Evolutionary conservation across 305 asterid genomes (phyloP).

Genomic region (Solanum aculeatissimum): DNA sequence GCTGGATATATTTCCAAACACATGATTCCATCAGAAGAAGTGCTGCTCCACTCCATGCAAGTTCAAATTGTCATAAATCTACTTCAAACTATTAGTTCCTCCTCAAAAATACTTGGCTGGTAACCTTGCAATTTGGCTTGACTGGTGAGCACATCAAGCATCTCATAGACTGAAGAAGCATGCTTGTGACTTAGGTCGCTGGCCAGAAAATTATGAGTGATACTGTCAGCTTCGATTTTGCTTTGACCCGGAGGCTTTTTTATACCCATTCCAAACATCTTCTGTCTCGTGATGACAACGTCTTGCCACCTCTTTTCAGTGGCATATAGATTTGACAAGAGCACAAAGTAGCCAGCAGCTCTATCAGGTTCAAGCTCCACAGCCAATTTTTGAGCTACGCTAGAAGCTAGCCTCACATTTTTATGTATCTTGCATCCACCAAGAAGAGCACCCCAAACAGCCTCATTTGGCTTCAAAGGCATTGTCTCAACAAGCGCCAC

Average conservation of each 20-base stretch:
- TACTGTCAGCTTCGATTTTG: slow-evolving; percentile 51
- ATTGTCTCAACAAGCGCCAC: slow-evolving; percentile 39
- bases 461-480: slow-evolving; percentile 80
- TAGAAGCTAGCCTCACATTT: slow-evolving; percentile 49
- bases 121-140: not conserved
- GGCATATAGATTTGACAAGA: slow-evolving; percentile 58
- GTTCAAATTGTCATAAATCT: not conserved
- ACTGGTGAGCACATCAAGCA: slow-evolving; percentile 25
- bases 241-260: slow-evolving; percentile 63
- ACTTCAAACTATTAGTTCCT: not conserved
- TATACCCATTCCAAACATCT: slow-evolving; percentile 31
- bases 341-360: slow-evolving; percentile 55
- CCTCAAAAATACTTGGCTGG: not conserved
- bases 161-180: slow-evolving; percentile 21
- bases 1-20: not conserved
- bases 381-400: slow-evolving; percentile 31
- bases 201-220: slow-evolving; percentile 30
- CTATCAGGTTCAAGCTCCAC: slow-evolving; percentile 32
- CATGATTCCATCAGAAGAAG: not conserved
- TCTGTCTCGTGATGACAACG: slow-evolving; percentile 36
- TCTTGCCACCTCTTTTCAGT: slow-evolving; percentile 59
- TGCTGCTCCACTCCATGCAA: not conserved
- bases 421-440: slow-evolving; percentile 69
- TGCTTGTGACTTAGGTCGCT: slow-evolving; percentile 40
- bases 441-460: slow-evolving; percentile 81